Evolutionary conservation across 495 filamentous ascomycete species (phyloP).

Genomic region (Penicillium odoratum): DNA sequence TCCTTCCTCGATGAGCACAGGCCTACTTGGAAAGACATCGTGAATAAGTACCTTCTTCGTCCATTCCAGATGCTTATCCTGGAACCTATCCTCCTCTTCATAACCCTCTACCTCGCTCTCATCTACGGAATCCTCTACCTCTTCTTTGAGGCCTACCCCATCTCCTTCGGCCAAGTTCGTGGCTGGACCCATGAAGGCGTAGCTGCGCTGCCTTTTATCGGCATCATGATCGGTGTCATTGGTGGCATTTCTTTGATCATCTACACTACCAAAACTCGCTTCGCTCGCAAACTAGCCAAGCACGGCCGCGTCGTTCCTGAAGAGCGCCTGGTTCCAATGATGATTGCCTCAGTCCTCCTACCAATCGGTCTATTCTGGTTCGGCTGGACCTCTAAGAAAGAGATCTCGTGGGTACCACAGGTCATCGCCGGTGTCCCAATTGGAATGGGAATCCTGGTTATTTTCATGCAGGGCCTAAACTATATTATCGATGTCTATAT

Average conservation of each 20-base stretch:
- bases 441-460: conserved; percentile 55
- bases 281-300: conserved; percentile 47
- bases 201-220: conserved; percentile 59
- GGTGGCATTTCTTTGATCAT: conserved; percentile 49
- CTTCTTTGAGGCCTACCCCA: conserved; percentile 61
- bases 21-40: conserved; percentile 46
- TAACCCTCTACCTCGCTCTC: conserved; percentile 51
- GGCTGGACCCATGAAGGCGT: conserved; percentile 49
- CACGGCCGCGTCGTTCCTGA: conserved; percentile 57
- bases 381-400: conserved; percentile 55
- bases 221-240: conserved; percentile 56
- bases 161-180: conserved; percentile 55
- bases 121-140: conserved; percentile 66
- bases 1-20: conserved; percentile 57
- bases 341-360: conserved; percentile 54
- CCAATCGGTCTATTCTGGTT: conserved; percentile 66
- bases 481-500: conserved; percentile 66
- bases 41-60: conserved; percentile 55
- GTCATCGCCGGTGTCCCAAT: conserved; percentile 51
- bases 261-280: conserved; percentile 51
- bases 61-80: conserved; percentile 60
- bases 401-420: conserved; percentile 48
- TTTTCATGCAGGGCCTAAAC: conserved; percentile 61
- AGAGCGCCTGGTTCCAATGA: conserved; percentile 58
- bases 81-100: conserved; percentile 61